Evolutionary conservation across 768 basidiomycete genomes (phyloP).

Genomic region (Pseudohyphozyma bogoriensis): DNA sequence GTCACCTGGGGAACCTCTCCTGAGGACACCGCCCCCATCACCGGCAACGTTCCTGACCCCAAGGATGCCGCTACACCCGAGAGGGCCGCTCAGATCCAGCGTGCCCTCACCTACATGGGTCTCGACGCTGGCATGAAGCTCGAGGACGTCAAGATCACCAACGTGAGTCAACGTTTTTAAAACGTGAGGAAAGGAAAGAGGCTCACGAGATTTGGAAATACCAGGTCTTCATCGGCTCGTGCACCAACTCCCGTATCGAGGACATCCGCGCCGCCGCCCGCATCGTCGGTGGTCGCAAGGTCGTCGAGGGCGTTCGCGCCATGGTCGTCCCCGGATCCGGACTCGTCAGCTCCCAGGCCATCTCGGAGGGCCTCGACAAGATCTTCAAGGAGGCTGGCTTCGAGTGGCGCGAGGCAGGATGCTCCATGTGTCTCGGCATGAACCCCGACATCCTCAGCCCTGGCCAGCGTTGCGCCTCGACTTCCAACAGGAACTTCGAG

Average conservation of each 20-base stretch:
- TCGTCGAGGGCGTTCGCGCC: conserved; percentile 62
- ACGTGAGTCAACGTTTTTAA: conserved; percentile 37
- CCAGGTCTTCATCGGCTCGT: conserved; percentile 80
- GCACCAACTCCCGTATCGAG: conserved; percentile 89
- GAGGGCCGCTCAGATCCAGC: conserved; percentile 59
- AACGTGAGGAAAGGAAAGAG: too few relatives aligned
- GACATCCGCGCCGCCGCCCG: conserved; percentile 78
- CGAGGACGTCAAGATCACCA: conserved; percentile 70
- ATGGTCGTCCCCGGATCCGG: conserved; percentile 92
- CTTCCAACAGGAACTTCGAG: conserved; percentile 88
- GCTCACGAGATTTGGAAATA: too few relatives aligned
- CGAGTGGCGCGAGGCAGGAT: conserved; percentile 90
- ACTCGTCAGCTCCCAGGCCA: conserved; percentile 78
- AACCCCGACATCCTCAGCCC: conserved; percentile 82
- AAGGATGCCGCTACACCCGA: conserved; percentile 53
- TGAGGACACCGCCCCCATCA: conserved; percentile 76
- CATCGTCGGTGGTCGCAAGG: conserved; percentile 61
- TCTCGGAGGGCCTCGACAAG: conserved; percentile 74
- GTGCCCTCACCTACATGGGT: conserved; percentile 78
- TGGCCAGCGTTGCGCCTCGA: conserved; percentile 74
- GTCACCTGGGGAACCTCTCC: conserved; percentile 90
- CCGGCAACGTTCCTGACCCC: conserved; percentile 69
- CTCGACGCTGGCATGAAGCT: conserved; percentile 65
- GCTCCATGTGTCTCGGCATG: conserved; percentile 95
- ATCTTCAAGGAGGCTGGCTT: conserved; percentile 85